Evolutionary conservation across 192 early-diverging fungal species (phyloP).

Genomic region (Chytriomyces sp.): DNA sequence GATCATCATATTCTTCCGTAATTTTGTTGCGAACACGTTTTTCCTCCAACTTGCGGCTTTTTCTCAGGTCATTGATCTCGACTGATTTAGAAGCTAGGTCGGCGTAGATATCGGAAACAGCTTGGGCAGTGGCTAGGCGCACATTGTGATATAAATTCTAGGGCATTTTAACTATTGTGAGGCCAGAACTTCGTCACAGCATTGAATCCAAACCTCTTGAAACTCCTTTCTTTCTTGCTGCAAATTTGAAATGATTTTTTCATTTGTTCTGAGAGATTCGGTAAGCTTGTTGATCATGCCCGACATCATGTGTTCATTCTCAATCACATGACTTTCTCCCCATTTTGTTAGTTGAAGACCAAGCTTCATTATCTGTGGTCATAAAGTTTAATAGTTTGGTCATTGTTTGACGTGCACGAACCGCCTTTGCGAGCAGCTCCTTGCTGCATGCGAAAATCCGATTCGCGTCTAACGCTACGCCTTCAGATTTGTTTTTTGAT

Average conservation of each 20-base stretch:
- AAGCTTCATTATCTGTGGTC: constrained; percentile 39
- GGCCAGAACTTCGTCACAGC: no score
- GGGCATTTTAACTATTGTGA: no score
- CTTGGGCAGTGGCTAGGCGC: constrained; percentile 36
- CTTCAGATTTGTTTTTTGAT: neutral
- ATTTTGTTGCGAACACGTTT: constrained; percentile 49
- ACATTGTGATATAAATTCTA: constrained; percentile 49
- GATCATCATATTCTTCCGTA: constrained; percentile 57
- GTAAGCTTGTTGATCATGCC: constrained; percentile 38
- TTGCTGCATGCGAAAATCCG: constrained; percentile 53
- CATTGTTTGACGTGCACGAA: constrained; percentile 15
- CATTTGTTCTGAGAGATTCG: constrained; percentile 47
- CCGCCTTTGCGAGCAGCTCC: constrained; percentile 42
- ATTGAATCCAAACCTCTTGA: constrained; percentile 28
- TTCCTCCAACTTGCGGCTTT: constrained; percentile 50
- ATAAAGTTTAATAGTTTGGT: no score
- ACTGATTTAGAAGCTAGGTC: constrained; percentile 48
- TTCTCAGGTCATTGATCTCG: constrained; percentile 51
- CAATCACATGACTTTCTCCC: constrained; percentile 43
- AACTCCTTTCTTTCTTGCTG: constrained; percentile 50
- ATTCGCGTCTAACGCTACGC: constrained; percentile 25
- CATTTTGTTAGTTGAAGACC: constrained; percentile 48
- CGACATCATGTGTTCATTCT: constrained; percentile 50
- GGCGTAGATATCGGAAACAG: constrained; percentile 38
- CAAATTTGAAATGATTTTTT: constrained; percentile 42